Conservation (phyloP, 2,329 filamentous ascomycete genomes). For the Penicillium expansum region DNA sequence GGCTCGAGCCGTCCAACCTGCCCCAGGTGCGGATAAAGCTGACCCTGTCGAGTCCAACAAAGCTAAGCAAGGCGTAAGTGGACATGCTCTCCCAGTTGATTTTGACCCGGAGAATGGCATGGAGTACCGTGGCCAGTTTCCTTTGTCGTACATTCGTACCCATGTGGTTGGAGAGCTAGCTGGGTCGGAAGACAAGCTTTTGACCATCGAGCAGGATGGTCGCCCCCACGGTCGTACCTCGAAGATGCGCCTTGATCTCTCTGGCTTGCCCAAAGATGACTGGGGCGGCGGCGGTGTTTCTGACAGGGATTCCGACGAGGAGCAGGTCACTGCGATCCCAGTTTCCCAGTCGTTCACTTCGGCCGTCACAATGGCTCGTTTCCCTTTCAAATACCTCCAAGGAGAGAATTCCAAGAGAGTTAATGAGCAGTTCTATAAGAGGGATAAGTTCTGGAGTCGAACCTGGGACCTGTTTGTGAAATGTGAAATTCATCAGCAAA, state of each 20-base stretch:
- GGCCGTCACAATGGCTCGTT: constrained; percentile 39
- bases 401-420: constrained; percentile 33
- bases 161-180: background rate
- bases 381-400: constrained; percentile 44
- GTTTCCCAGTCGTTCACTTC: constrained; percentile 38
- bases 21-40: background rate
- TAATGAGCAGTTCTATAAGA: constrained; percentile 41
- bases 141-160: constrained; percentile 4
- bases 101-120: background rate
- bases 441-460: constrained; percentile 50
- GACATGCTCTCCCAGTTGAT: background rate
- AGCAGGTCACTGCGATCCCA: background rate
- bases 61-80: constrained; percentile 7
- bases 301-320: background rate
- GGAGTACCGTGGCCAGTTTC: background rate
- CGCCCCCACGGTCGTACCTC: background rate
- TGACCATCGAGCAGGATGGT: constrained; percentile 3
- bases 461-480: constrained; percentile 73
- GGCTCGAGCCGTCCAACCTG: background rate
- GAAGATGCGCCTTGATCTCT: background rate
- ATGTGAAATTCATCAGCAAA: background rate
- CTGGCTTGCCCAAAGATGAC: background rate
- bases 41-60: background rate
- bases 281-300: no score
- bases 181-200: background rate